phyloP scores from a whole-genome alignment of 1,284 basidiomycete species.

The Melampsora occidentalis region DNA sequence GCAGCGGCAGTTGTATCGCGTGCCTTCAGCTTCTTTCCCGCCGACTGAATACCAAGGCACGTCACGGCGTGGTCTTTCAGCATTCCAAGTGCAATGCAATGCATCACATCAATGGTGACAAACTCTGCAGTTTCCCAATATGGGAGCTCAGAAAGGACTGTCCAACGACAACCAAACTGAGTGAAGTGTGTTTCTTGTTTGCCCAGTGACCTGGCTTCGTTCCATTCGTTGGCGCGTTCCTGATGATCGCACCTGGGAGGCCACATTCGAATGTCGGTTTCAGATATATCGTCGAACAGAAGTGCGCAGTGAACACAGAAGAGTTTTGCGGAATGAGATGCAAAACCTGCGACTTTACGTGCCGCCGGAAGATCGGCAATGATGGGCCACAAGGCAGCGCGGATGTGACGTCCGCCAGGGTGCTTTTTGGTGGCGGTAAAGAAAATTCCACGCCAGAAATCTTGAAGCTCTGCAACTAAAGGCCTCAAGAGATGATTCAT shows the following conservation, averaged over 20 bases:
- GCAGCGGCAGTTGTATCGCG: too few relatives aligned
- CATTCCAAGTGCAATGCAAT: constrained; percentile 22
- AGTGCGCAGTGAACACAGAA: not conserved
- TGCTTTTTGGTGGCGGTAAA: not conserved
- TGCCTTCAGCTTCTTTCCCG: constrained; percentile 11
- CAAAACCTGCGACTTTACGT: constrained; percentile 22
- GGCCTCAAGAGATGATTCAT: constrained; percentile 9
- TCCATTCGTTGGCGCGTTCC: not conserved
- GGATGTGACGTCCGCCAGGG: not conserved
- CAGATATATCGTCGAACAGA: not conserved
- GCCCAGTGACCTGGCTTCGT: not conserved
- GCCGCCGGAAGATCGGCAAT: constrained; percentile 24
- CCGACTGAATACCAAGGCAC: not conserved
- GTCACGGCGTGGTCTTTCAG: constrained; percentile 6
- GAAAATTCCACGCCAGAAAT: not conserved
- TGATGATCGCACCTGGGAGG: constrained; percentile 1
- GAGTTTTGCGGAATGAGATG: not conserved
- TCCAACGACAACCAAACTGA: constrained; percentile 5
- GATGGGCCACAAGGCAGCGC: constrained; percentile 11
- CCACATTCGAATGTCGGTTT: not conserved
- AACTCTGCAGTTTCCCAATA: constrained; percentile 22
- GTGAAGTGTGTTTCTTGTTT: not conserved
- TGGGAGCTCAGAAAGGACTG: constrained; percentile 9
- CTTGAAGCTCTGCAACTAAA: not conserved
- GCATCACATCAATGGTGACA: constrained; percentile 5